Percentiles rank a stretch among this genome's conserved stretches.
These are phyloP conservation scores for Coemansia sp. DNA, from an alignment of 192 early-diverging fungal genomes.

Conservation along the genomic window DNA sequence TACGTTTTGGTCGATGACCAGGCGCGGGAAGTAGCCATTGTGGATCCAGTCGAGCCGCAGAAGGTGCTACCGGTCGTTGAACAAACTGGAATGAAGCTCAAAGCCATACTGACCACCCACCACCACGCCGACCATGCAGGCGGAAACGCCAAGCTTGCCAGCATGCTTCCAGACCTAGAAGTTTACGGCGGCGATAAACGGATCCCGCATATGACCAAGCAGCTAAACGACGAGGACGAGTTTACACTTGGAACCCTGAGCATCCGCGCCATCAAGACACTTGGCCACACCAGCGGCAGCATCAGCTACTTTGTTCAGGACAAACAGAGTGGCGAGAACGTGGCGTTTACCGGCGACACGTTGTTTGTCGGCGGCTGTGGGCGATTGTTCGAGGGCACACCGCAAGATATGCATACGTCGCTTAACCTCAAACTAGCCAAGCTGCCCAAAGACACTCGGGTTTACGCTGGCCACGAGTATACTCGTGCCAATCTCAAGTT, in stretches of 20 bases:
- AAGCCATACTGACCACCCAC: slow-evolving; percentile 74
- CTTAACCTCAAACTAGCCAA: slow-evolving; percentile 64
- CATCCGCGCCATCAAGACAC: slow-evolving; percentile 72
- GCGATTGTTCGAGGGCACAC: slow-evolving; percentile 88
- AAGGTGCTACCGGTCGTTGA: slow-evolving; percentile 63
- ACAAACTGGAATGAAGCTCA: slow-evolving; percentile 13
- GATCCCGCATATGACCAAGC: slow-evolving; percentile 73
- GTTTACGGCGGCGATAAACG: slow-evolving; percentile 88
- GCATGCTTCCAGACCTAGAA: slow-evolving; percentile 57
- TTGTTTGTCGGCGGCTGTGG: slow-evolving; percentile 86
- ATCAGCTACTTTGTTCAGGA: slow-evolving; percentile 80
- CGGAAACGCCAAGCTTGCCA: slow-evolving; percentile 66
- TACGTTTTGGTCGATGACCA: slow-evolving; percentile 77
- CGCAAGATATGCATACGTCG: slow-evolving; percentile 79
- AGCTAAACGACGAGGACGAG: slow-evolving; percentile 66
- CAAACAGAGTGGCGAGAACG: slow-evolving; percentile 52
- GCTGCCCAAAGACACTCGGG: slow-evolving; percentile 76
- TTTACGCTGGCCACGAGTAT: slow-evolving; percentile 95
- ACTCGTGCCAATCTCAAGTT: slow-evolving; percentile 73
- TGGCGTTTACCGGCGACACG: slow-evolving; percentile 89
- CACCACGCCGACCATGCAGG: slow-evolving; percentile 89
- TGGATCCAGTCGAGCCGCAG: slow-evolving; percentile 83
- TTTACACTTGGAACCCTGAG: slow-evolving; percentile 74
- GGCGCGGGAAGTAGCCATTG: slow-evolving; percentile 64
- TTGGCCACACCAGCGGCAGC: slow-evolving; percentile 86